A percentile compares a stretch with the other conserved stretches of the same genome.
Conservation (phyloP, 257 asterid species). For the Pogostemon cablin region DNA sequence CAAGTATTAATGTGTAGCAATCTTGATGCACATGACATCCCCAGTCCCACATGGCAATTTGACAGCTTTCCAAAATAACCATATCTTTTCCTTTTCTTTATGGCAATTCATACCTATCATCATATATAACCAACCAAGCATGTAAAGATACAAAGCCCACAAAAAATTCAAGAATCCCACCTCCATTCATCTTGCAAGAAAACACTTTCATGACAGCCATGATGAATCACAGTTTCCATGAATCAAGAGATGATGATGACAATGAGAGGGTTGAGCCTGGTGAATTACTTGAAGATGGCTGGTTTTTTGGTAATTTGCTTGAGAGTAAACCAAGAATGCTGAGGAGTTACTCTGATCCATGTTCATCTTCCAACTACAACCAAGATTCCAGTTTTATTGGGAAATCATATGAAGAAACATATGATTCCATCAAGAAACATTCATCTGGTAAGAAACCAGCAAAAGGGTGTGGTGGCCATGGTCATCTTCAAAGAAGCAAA, state of each 20-base stretch:
- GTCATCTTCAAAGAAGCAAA: conserved; percentile 27
- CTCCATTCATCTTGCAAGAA: conserved; percentile 4
- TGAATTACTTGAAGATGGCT: conserved; percentile 57
- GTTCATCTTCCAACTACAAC: conserved; percentile 40
- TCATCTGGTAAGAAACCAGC: conserved; percentile 4
- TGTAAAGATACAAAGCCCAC: conserved; percentile 9
- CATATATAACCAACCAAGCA: conserved; percentile 24
- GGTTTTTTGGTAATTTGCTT: conserved; percentile 79
- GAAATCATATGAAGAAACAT: conserved; percentile 61
- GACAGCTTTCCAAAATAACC: conserved; percentile 46
- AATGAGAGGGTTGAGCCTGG: conserved; percentile 51
- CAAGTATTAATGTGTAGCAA: conserved; percentile 38
- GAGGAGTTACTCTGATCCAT: conserved; percentile 63
- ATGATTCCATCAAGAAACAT: conserved; percentile 46
- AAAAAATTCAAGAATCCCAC: conserved; percentile 32
- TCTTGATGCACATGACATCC: conserved; percentile 41
- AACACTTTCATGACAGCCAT: conserved; percentile 16
- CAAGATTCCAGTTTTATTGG: conserved; percentile 33
- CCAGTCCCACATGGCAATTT: conserved; percentile 59
- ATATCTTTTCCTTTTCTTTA: conserved; percentile 2
- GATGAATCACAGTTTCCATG: conserved; percentile 45
- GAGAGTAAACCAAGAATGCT: conserved; percentile 51
- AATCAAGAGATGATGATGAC: conserved; percentile 27
- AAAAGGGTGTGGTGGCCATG: not conserved
- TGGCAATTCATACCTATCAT: conserved; percentile 24